Conservation (phyloP, 1,284 basidiomycete species). For the Sparassis latifolia region DNA sequence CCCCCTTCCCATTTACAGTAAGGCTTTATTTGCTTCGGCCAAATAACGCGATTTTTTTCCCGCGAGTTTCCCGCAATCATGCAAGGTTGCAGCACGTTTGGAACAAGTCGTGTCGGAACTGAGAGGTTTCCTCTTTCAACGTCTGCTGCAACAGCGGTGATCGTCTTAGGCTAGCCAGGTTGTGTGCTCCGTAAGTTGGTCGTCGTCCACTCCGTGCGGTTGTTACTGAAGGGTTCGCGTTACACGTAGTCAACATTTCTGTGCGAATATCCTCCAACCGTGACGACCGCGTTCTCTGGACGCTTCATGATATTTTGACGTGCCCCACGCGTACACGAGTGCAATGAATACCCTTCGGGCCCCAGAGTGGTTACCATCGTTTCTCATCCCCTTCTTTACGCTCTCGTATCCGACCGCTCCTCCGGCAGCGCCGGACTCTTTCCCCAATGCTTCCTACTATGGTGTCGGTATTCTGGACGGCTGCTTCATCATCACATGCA, state of each 20-base stretch:
- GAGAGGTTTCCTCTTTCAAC: no score
- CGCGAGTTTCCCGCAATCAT: no score
- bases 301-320: constrained; percentile 23
- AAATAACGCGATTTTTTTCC: no score
- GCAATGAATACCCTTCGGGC: constrained; percentile 27
- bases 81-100: no score
- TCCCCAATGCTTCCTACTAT: constrained; percentile 62
- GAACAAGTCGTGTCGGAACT: no score
- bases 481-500: constrained; percentile 67
- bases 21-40: no score
- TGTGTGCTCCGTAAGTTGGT: not conserved
- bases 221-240: no score
- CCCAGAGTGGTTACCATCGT: constrained; percentile 42
- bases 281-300: constrained; percentile 3
- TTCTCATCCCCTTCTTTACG: constrained; percentile 60
- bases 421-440: constrained; percentile 60
- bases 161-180: not conserved
- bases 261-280: constrained; percentile 1
- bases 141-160: no score
- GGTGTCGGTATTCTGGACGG: constrained; percentile 64
- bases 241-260: no score
- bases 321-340: constrained; percentile 10
- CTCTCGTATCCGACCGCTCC: constrained; percentile 65
- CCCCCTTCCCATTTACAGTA: no score
- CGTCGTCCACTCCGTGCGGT: no score